Conservation (phyloP, 2,329 filamentous ascomycete species). For the Plenodomus lindquistii region DNA sequence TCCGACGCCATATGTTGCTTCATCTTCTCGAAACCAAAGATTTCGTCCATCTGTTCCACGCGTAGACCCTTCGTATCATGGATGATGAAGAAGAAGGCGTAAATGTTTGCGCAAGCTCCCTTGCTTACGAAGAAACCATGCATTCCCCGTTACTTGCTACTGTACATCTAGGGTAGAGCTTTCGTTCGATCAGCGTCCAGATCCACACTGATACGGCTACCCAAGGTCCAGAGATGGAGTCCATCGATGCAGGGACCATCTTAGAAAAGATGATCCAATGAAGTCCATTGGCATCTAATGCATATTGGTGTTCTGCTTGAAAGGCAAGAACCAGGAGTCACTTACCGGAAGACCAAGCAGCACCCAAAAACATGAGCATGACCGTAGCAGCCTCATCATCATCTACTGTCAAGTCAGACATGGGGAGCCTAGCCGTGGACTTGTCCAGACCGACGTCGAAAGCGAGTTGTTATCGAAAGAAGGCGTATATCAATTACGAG, state of each 20-base stretch:
- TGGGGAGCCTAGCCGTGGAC: conserved; percentile 28
- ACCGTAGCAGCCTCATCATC: conserved; percentile 47
- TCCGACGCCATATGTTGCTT: conserved; percentile 6
- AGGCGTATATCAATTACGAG: conserved; percentile 41
- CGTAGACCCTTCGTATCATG: conserved; percentile 46
- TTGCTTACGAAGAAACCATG: conserved; percentile 49
- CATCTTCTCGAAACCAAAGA: conserved; percentile 40
- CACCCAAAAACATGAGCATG: conserved; percentile 48
- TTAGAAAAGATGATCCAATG: conserved; percentile 52
- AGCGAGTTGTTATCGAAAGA: conserved; percentile 45
- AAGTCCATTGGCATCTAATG: conserved; percentile 46
- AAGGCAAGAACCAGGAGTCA: background rate
- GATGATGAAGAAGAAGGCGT: conserved; percentile 47
- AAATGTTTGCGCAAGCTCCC: conserved; percentile 43
- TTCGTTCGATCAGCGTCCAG: conserved; percentile 47
- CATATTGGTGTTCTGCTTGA: background rate
- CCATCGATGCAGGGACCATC: conserved; percentile 47
- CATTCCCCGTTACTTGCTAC: conserved; percentile 43
- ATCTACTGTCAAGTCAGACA: conserved; percentile 39
- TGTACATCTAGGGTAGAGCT: conserved; percentile 47
- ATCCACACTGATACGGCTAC: conserved; percentile 44
- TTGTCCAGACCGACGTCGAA: conserved; percentile 43
- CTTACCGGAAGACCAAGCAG: conserved; percentile 1
- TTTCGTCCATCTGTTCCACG: conserved; percentile 44
- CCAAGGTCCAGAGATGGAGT: conserved; percentile 45